These are phyloP conservation scores for Tulasnella calospora DNA, from an alignment of 768 basidiomycete species.

Conservation along the genomic window DNA sequence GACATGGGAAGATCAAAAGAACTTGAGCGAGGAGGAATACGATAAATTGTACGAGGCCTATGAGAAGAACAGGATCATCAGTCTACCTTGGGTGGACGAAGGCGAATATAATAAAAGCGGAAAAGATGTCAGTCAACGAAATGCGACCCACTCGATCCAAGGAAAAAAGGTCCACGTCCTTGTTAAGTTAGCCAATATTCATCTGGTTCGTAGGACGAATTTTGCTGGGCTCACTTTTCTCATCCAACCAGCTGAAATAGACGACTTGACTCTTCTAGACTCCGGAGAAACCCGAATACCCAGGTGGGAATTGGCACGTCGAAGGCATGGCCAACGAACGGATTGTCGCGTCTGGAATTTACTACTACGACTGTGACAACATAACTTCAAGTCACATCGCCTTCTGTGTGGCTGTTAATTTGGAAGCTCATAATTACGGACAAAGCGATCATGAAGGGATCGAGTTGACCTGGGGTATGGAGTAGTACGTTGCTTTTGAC, in stretches of 20 bases:
- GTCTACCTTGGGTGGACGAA: background rate
- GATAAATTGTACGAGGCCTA: background rate
- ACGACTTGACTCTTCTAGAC: background rate
- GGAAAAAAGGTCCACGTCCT: constrained; percentile 36
- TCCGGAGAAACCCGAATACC: constrained; percentile 45
- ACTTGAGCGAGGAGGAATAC: background rate
- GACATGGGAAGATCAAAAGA: too few relatives aligned
- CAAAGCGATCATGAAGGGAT: constrained; percentile 32
- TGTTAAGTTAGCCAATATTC: constrained; percentile 31
- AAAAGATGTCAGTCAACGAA: background rate
- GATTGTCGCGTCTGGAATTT: constrained; percentile 32
- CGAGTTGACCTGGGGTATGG: constrained; percentile 46
- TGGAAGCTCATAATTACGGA: constrained; percentile 30
- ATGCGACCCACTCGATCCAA: constrained; percentile 31
- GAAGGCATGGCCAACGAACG: constrained; percentile 39
- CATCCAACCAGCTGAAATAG: background rate
- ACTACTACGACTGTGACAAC: constrained; percentile 34
- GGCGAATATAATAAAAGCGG: background rate
- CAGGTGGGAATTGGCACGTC: constrained; percentile 45
- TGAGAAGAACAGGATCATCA: background rate
- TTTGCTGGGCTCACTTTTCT: background rate
- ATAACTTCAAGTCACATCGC: constrained; percentile 35
- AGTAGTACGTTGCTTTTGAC: background rate
- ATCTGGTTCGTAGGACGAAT: constrained; percentile 38
- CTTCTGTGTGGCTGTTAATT: constrained; percentile 33